Base-by-base conservation (phyloP, 2,329 filamentous ascomycete species). In the Diplocarpon mali region DNA sequence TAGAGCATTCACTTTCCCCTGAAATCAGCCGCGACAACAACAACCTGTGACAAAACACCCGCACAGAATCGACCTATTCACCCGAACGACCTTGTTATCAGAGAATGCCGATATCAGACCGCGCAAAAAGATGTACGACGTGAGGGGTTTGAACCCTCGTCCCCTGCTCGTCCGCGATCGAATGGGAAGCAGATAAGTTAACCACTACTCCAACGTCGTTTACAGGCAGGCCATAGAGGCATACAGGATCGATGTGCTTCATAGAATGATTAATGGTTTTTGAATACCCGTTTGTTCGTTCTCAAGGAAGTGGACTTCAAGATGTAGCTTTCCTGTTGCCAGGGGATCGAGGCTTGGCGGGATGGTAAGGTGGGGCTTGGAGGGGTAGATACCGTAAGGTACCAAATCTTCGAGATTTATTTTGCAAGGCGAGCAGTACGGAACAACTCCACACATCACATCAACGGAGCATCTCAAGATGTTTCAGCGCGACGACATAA, bases 121-220 rank as follows among this genome's bases (percentile, higher is more conserved):
- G 20, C 20, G 20, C 7, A 24, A 24, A 24, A 32, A 32, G 10
- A 14, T 3, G 9, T 32, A 14, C n/a, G 30, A 12, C 30, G 30
- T 32, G 30, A 12, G 30, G 30, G 30, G n/a, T 12, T 32, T 35
- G 51, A 51, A 56, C 53, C 38, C 50, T 38, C 38, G 53, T 54
- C 48, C 51, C 50, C 52, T 46, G 48, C 53, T 55, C 13, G 14
- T 29, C 15, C 35, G 20, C 7, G 20, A 29, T 20, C 38, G 38
- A 28, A 34, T 56, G 53, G 53, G 53, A 52, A 54, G 53, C 48
- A 46, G 52, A 54, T 41, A 41, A 51, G 53, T 51, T 56, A 54
- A 42, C 53, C 51, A 52, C 53, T 55, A 50, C 53, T 50, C 47
- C 46, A 55, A 48, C 36, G 29, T 28, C 42, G 45, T 49, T 24